Evolutionary conservation across 305 asterid species (phyloP).

Genomic region (Stenogyne calaminthoides): DNA sequence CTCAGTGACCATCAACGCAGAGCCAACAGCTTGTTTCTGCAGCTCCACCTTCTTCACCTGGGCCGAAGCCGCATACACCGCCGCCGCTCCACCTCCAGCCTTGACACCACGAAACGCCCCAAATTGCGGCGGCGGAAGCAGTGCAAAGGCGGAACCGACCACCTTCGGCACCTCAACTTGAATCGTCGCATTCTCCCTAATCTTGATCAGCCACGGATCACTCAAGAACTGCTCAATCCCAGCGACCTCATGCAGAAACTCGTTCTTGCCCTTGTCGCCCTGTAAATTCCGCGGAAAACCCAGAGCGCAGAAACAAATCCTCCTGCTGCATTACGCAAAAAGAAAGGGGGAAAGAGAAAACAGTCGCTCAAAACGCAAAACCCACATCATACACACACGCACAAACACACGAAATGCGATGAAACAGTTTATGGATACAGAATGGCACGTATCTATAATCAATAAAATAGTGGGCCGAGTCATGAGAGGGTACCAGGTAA

Average conservation of each 20-base stretch:
- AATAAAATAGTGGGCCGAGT: slow-evolving; percentile 20
- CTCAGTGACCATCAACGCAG: slow-evolving; percentile 61
- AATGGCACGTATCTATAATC: slow-evolving; percentile 9
- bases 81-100: slow-evolving; percentile 43
- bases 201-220: slow-evolving; percentile 71
- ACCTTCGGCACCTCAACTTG: slow-evolving; percentile 81
- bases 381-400: slow-evolving; percentile 25
- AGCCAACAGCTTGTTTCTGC: slow-evolving; percentile 70
- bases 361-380: slow-evolving; percentile 11
- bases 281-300: slow-evolving; percentile 61
- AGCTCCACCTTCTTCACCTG: slow-evolving; percentile 59
- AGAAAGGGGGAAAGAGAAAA: neutral
- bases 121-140: slow-evolving; percentile 36
- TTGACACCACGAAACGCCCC: slow-evolving; percentile 15
- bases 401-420: slow-evolving; percentile 28
- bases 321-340: slow-evolving; percentile 48
- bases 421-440: slow-evolving; percentile 20
- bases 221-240: slow-evolving; percentile 59
- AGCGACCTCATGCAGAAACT: slow-evolving; percentile 51
- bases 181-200: slow-evolving; percentile 53
- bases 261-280: slow-evolving; percentile 44
- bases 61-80: slow-evolving; percentile 46
- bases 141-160: slow-evolving; percentile 40
- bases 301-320: slow-evolving; percentile 62
- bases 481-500: slow-evolving; percentile 55